phyloP scores from a whole-genome alignment of 169 alveolate species.

The Cryptosporidium ubiquitum region DNA sequence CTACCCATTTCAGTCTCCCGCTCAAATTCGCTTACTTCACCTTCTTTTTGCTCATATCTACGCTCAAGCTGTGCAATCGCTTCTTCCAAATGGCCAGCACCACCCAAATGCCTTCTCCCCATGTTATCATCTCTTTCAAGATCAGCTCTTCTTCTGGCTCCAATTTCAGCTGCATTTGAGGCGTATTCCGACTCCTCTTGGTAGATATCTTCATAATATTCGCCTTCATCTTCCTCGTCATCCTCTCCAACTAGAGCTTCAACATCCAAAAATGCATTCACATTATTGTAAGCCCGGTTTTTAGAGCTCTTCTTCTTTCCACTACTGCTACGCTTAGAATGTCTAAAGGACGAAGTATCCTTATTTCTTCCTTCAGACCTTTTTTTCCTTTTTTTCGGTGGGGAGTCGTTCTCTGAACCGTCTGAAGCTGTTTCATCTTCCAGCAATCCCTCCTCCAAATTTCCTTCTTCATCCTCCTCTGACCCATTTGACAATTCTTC shows the following conservation, averaged over 20 bases:
- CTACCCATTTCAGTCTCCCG: conserved; percentile 78
- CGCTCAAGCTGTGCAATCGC: conserved; percentile 86
- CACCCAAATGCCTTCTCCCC: conserved; percentile 82
- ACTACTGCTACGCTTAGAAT: neutral
- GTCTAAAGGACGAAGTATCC: neutral
- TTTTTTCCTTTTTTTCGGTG: neutral
- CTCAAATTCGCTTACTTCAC: conserved; percentile 79
- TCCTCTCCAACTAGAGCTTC: conserved; percentile 87
- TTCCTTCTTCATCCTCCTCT: conserved; percentile 14
- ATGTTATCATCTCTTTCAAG: conserved; percentile 33
- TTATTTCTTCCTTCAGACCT: neutral
- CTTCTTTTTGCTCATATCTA: conserved; percentile 84
- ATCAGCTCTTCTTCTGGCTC: conserved; percentile 48
- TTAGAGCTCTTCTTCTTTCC: conserved; percentile 16
- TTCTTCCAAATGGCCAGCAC: conserved; percentile 85
- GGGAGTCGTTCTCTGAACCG: conserved; percentile 23
- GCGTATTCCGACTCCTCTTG: conserved; percentile 80
- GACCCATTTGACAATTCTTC: neutral
- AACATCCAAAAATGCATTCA: conserved; percentile 84
- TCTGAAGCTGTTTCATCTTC: conserved; percentile 1
- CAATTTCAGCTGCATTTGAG: conserved; percentile 76
- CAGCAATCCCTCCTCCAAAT: neutral
- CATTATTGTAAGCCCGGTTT: neutral
- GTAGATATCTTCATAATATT: conserved; percentile 83
- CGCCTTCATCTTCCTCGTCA: conserved; percentile 87